Evolutionary conservation across 257 asterid genomes (phyloP).

Genomic region (Craterostigma plantagineum): DNA sequence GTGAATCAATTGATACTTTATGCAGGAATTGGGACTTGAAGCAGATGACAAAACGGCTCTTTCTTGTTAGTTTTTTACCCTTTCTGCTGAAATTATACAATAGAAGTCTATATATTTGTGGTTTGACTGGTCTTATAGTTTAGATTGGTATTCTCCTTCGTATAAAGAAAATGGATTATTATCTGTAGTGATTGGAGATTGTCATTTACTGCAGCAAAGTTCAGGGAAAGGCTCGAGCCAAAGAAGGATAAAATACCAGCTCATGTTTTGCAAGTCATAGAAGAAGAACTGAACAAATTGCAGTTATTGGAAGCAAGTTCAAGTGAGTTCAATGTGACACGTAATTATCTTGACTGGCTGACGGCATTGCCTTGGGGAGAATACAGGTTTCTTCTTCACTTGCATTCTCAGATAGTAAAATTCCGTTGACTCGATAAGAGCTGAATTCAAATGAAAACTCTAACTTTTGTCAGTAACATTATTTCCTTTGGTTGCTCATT

Average conservation of each 20-base stretch:
- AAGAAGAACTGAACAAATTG: constrained; percentile 83
- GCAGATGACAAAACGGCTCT: constrained; percentile 98
- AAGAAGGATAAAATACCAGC: constrained; percentile 83
- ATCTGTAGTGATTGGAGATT: not conserved
- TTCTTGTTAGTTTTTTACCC: constrained; percentile 35
- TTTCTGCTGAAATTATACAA: too few species aligned
- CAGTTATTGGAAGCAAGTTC: constrained; percentile 97
- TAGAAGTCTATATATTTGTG: too few species aligned
- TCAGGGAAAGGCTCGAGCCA: constrained; percentile 85
- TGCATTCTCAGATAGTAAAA: too few species aligned
- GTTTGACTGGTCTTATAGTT: too few species aligned
- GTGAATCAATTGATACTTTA: constrained; percentile 13
- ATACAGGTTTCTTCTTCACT: constrained; percentile 48
- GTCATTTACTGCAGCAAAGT: constrained; percentile 45
- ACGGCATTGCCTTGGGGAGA: constrained; percentile 98
- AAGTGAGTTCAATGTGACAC: constrained; percentile 94
- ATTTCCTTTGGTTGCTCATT: too few species aligned
- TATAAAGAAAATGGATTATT: too few species aligned
- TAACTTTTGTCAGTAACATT: too few species aligned
- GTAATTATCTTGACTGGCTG: constrained; percentile 98
- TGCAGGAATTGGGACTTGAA: constrained; percentile 97
- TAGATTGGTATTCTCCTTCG: too few species aligned
- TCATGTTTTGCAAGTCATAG: constrained; percentile 93
- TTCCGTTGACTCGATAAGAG: too few species aligned
- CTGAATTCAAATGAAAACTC: too few species aligned